Conservation (phyloP, 2,329 filamentous ascomycete genomes). For the Talaromyces sp. region DNA sequence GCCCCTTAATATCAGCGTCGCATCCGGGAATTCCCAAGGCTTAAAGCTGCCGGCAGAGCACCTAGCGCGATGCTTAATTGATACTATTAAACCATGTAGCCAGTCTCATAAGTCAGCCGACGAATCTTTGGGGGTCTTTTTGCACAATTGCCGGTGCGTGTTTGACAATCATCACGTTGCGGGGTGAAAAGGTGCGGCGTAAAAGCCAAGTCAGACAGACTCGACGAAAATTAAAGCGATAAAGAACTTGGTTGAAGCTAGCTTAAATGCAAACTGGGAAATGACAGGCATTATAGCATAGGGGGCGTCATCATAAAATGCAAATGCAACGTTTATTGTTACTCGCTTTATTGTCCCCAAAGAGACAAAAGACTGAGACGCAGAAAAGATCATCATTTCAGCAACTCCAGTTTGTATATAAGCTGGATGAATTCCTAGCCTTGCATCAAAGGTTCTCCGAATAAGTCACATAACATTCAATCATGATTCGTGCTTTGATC, state of each 20-base stretch:
- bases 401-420: background rate
- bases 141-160: background rate
- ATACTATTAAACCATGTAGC: background rate
- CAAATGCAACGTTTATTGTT: background rate
- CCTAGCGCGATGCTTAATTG: background rate
- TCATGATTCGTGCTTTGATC: background rate
- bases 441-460: background rate
- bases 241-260: background rate
- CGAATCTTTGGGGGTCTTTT: background rate
- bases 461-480: background rate
- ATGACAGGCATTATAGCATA: background rate
- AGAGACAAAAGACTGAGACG: background rate
- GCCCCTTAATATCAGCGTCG: background rate
- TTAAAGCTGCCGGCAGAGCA: background rate
- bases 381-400: background rate
- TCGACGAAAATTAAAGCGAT: background rate
- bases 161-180: background rate
- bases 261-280: background rate
- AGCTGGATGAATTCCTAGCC: background rate
- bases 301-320: background rate
- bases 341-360: background rate
- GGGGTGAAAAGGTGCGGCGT: background rate
- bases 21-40: background rate
- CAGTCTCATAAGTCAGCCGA: background rate
- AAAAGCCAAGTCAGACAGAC: background rate